Evolutionary conservation across 2,329 filamentous ascomycete genomes (phyloP).

Genomic region (Dothidotthia symphoricarpi): DNA sequence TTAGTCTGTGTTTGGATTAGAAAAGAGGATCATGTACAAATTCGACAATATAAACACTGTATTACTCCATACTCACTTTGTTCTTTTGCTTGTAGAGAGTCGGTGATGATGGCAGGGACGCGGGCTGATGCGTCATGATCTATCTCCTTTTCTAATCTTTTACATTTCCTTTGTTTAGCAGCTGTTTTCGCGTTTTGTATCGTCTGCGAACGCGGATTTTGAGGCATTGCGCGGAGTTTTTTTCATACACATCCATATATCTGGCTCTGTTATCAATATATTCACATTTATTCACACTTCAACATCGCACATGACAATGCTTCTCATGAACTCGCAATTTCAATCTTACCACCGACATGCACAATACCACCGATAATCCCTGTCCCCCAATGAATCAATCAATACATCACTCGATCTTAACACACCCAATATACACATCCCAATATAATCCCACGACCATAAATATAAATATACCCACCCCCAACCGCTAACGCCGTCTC

Average conservation of each 20-base stretch:
- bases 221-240: constrained; percentile 8
- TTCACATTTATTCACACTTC: constrained; percentile 1
- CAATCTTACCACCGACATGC: too few relatives aligned
- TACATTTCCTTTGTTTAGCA: constrained; percentile 8
- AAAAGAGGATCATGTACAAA: constrained; percentile 8
- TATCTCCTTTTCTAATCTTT: constrained; percentile 4
- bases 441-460: too few relatives aligned
- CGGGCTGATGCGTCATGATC: constrained; percentile 5
- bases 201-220: constrained; percentile 1
- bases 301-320: neutral
- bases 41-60: constrained; percentile 10
- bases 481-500: too few relatives aligned
- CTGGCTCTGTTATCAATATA: too few relatives aligned
- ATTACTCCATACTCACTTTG: constrained; percentile 7
- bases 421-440: too few relatives aligned
- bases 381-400: too few relatives aligned
- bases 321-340: too few relatives aligned
- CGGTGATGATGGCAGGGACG: constrained; percentile 4
- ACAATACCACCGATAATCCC: too few relatives aligned
- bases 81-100: constrained; percentile 2
- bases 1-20: constrained; percentile 20
- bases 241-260: too few relatives aligned
- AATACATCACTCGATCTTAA: too few relatives aligned
- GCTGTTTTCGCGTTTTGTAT: too few relatives aligned
- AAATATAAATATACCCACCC: too few relatives aligned